phyloP scores from a whole-genome alignment of 2,329 filamentous ascomycete genomes.

The Sphaerulina vaccinii region DNA sequence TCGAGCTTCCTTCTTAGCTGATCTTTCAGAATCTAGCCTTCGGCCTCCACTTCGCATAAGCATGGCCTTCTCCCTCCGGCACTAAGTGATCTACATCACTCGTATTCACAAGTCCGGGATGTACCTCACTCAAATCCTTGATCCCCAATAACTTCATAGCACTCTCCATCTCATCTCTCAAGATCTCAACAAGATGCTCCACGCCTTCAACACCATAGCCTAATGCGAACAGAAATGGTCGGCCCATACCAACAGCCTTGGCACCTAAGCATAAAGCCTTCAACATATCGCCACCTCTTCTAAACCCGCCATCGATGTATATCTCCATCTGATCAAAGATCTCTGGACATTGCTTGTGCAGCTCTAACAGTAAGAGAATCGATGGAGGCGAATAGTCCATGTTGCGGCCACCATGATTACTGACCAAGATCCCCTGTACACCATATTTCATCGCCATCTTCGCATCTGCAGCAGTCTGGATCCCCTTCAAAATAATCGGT shows the following conservation, averaged over 20 bases:
- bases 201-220: conserved; percentile 57
- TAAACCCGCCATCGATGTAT: conserved; percentile 63
- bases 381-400: conserved; percentile 45
- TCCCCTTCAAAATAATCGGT: conserved; percentile 41
- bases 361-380: conserved; percentile 59
- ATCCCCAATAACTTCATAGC: conserved; percentile 65
- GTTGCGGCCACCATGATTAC: conserved; percentile 50
- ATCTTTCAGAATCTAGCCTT: no score
- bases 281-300: conserved; percentile 63
- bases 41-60: conserved; percentile 23
- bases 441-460: conserved; percentile 42
- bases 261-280: conserved; percentile 66
- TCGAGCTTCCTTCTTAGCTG: no score
- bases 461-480: conserved; percentile 42
- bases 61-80: conserved; percentile 29
- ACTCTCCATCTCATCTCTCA: conserved; percentile 59
- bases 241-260: conserved; percentile 59
- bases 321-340: conserved; percentile 45
- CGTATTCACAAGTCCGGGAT: conserved; percentile 58
- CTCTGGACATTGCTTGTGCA: conserved; percentile 59
- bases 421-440: conserved; percentile 44
- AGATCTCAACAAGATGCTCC: conserved; percentile 40
- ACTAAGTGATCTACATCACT: conserved; percentile 51
- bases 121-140: conserved; percentile 57
- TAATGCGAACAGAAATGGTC: conserved; percentile 59